Evolutionary conservation across 139 green algal species (phyloP), one percentile per base, ranked within the genome.

Genomic region (Trebouxia sp.): DNA sequence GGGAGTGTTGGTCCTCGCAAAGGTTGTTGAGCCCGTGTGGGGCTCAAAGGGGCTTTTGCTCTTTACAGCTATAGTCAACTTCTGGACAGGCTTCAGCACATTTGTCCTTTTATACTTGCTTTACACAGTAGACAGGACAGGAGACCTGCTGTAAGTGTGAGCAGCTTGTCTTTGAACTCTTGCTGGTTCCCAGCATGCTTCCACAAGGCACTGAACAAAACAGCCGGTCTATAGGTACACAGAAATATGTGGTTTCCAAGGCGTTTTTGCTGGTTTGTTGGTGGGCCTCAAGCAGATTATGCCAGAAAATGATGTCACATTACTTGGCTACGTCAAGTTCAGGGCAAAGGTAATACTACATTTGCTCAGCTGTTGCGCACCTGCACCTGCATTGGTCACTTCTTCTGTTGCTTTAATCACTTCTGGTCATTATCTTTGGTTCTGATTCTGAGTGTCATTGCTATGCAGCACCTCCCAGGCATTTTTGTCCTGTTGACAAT

Each of bases 231-330:
- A 72, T 79, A 93, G 91, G 78, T 97, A 96, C 74, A 79, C 53
- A 3, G 75, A 91, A 43, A 89, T 98, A 35, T 83, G 35, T n/a
- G 94, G 94, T 14, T 98, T 98, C 70, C 93, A 98, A 42, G 95
- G 93, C 26, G 83, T 96, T 1, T 41, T 94, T 41, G 92, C 90
- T 1, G 95, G 85, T 0, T 81, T 98, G 45, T 82, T 98, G 45
- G 95, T 98, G 37, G 94, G 88, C 3, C 65, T 98, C 0, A 98
- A 98, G 89, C 95, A 98, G 85, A 84, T 97, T 5, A 93, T 97
- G 81, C 92, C 94, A 0, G 92, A 98, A 17, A 94, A 93, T 28
- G 95, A 97, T 56, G 79, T 97, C 2, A 92, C 89, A 28, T 50
- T 96, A 11, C 80, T 94, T 30, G 76, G 45, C 0, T 65, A 88